Evolutionary conservation across 805 yeast genomes (phyloP).

Genomic region (Candida piceae): DNA sequence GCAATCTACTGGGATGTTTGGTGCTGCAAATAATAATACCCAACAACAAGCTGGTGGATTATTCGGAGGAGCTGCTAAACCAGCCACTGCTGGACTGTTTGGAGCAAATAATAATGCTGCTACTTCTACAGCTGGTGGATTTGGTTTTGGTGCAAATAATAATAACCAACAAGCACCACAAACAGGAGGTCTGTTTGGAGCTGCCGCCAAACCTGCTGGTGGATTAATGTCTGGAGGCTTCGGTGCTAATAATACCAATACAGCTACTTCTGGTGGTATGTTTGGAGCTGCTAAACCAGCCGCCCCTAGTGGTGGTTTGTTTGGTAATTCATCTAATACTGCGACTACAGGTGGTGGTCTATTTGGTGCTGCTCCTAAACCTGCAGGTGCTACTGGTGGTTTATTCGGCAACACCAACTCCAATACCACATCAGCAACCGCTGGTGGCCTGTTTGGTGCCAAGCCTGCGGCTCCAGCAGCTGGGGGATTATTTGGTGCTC

Average conservation of each 20-base stretch:
- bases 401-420: constrained; percentile 19
- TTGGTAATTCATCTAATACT: constrained; percentile 28
- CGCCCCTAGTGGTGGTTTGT: constrained; percentile 34
- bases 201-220: constrained; percentile 18
- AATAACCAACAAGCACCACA: constrained; percentile 20
- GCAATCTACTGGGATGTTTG: constrained; percentile 29
- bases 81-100: constrained; percentile 24
- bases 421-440: constrained; percentile 4
- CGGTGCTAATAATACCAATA: constrained; percentile 7
- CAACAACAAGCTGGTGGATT: constrained; percentile 31
- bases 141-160: constrained; percentile 20
- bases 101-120: constrained; percentile 8
- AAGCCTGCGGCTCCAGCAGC: constrained; percentile 24
- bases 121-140: neutral
- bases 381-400: constrained; percentile 25
- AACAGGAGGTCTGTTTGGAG: constrained; percentile 33
- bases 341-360: constrained; percentile 28
- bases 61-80: constrained; percentile 34
- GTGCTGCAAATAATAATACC: constrained; percentile 22
- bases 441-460: constrained; percentile 35
- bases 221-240: too few relatives aligned
- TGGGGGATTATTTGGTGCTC: constrained; percentile 39
- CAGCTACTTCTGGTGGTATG: constrained; percentile 10
- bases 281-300: constrained; percentile 23
- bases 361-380: constrained; percentile 29